Evolutionary conservation across 257 asterid species (phyloP), one percentile per base, ranked within the genome.

Genomic region (Penstemon barbatus): DNA sequence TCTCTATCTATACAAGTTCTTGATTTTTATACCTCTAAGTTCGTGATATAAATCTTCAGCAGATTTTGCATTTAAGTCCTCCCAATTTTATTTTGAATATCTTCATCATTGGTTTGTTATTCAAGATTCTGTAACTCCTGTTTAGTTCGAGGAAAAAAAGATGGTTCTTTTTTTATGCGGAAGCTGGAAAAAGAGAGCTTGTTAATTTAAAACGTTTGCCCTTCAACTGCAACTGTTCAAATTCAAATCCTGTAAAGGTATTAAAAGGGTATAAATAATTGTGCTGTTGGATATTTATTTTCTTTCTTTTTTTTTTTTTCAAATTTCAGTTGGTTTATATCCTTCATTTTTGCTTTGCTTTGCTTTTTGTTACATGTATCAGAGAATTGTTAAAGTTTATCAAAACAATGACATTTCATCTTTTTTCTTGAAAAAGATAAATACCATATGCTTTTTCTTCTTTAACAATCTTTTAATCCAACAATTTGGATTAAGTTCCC

Each of bases 201-300:
- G 66, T 10, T 25, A 25, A 80, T 77, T 75, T 78, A 77, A 76
- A 74, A 87, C 79, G 74, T 75, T 46, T 79, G 72, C 73, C 67
- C n/a, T 40, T 42, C 3, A 42, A 42, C 15, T 46, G 15, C 41
- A 62, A 25, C 36, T 59, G 65, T 77, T 74, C 84, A 85, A 89
- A 86, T 81, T 89, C 90, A 79, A 85, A 82, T 1, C 33, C 72
- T 36, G 46, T 77, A 45, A 81, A 65, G 33, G 68, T 63, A 15
- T 77, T 63, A 78, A 77, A 84, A 88, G 84, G 89, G 87, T 60
- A 70, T 61, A 58, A 77, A 57, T 13, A 66, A 65, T 19, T 48
- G 48, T 76, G 65, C 86, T 36, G 76, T 84, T 81, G 5, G 46
- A 77, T 0, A 25, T 80, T 81, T 80, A 25, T 37, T 13, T 57